Conservation (phyloP, 2,329 filamentous ascomycete genomes). For the Lachnellula cervina region DNA sequence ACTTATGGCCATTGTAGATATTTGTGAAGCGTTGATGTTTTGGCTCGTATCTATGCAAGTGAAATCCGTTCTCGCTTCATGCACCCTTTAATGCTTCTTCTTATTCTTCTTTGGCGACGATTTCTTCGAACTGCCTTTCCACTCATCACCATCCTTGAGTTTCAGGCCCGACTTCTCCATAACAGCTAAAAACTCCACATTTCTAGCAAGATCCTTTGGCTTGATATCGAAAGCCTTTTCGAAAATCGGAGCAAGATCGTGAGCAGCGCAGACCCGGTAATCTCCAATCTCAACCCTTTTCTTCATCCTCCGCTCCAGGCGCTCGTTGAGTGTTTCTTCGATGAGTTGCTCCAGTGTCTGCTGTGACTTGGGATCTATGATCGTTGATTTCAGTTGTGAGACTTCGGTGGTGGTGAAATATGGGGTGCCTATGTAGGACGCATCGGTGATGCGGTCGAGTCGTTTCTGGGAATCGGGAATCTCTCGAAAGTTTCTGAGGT, state of each 20-base stretch:
- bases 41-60: too few species aligned
- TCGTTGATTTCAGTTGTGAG: slow-evolving; percentile 3
- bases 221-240: slow-evolving; percentile 27
- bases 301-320: slow-evolving; percentile 28
- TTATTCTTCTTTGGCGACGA: slow-evolving; percentile 3
- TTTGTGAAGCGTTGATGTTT: too few species aligned
- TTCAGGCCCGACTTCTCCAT: slow-evolving; percentile 1
- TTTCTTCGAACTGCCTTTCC: slow-evolving; percentile 8
- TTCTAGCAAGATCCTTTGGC: slow-evolving; percentile 25
- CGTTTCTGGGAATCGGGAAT: slow-evolving; percentile 1
- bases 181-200: slow-evolving; percentile 17
- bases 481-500: slow-evolving; percentile 13
- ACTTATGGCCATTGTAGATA: too few species aligned
- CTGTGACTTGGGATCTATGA: not conserved
- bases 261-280: slow-evolving; percentile 33
- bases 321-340: slow-evolving; percentile 18
- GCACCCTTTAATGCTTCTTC: not conserved
- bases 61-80: not conserved
- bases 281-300: slow-evolving; percentile 29
- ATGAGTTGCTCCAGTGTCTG: slow-evolving; percentile 20
- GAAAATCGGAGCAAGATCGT: slow-evolving; percentile 25
- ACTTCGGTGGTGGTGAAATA: slow-evolving; percentile 8
- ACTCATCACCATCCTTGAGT: not conserved
- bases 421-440: slow-evolving; percentile 10
- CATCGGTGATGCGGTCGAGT: slow-evolving; percentile 10